These are phyloP conservation scores for Saprolegnia diclina DNA, from an alignment of 352 stramenopile genomes.

Conservation along the genomic window DNA sequence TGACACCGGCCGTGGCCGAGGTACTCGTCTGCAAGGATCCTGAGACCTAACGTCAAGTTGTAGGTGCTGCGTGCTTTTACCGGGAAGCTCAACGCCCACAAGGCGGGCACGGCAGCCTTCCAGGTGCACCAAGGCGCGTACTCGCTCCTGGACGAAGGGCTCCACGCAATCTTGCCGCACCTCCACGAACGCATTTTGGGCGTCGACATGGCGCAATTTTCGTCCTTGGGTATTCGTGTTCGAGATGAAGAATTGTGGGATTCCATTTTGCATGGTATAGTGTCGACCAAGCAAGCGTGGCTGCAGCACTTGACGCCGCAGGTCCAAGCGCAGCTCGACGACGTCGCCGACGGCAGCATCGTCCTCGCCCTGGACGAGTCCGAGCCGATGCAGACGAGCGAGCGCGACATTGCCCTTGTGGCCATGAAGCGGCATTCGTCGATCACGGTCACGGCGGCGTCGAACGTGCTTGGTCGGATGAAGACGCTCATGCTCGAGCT, in stretches of 20 bases:
- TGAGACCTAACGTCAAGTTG: not conserved
- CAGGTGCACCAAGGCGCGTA: slow-evolving; percentile 34
- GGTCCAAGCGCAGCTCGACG: slow-evolving; percentile 41
- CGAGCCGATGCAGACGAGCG: slow-evolving; percentile 67
- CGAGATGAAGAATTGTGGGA: not conserved
- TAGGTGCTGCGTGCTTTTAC: slow-evolving; percentile 34
- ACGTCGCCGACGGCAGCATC: slow-evolving; percentile 56
- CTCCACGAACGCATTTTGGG: slow-evolving; percentile 44
- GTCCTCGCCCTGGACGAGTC: slow-evolving; percentile 72
- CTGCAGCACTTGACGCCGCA: slow-evolving; percentile 61
- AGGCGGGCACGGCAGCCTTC: slow-evolving; percentile 53
- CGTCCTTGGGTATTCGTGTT: slow-evolving; percentile 31
- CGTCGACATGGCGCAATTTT: slow-evolving; percentile 53
- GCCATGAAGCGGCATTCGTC: slow-evolving; percentile 68
- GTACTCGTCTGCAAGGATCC: slow-evolving; percentile 23
- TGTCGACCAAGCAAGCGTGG: slow-evolving; percentile 67
- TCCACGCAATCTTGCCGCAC: slow-evolving; percentile 48
- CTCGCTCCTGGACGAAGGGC: slow-evolving; percentile 62
- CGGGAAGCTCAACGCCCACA: slow-evolving; percentile 53
- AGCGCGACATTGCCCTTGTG: slow-evolving; percentile 60
- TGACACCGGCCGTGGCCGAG: slow-evolving; percentile 46
- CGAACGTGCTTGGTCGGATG: slow-evolving; percentile 53
- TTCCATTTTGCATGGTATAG: slow-evolving; percentile 7
- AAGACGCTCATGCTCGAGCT: slow-evolving; percentile 71
- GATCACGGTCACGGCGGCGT: slow-evolving; percentile 61